Conservation (phyloP, 306 rosid species). For the Arachis stenosperma region DNA sequence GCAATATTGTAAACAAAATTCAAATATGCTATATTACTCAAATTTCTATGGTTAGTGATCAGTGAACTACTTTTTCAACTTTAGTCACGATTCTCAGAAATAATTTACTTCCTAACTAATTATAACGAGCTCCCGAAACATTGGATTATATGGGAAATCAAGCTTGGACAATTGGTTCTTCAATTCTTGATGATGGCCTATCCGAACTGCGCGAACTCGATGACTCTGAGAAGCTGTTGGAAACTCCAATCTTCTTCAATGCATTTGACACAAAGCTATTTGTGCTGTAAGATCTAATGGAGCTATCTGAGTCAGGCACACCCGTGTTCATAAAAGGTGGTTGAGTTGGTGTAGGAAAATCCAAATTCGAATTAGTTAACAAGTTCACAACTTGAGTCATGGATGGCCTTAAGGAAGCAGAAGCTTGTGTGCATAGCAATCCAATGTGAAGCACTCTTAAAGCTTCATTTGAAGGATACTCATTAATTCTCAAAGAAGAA, state of each 20-base stretch:
- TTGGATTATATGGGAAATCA: slow-evolving; percentile 24
- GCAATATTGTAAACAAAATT: slow-evolving; percentile 1
- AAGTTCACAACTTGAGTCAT: slow-evolving; percentile 62
- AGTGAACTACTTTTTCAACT: slow-evolving; percentile 19
- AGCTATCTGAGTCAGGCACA: slow-evolving; percentile 46
- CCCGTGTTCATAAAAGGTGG: slow-evolving; percentile 76
- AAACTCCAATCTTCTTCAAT: slow-evolving; percentile 51
- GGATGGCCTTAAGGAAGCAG: slow-evolving; percentile 69
- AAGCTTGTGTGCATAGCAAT: slow-evolving; percentile 82
- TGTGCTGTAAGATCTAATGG: slow-evolving; percentile 52
- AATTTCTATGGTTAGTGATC: slow-evolving; percentile 20
- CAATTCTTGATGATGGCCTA: slow-evolving; percentile 49
- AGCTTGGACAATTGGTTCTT: slow-evolving; percentile 35
- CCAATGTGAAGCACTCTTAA: slow-evolving; percentile 67
- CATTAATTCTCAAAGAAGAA: slow-evolving; percentile 50
- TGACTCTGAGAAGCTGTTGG: slow-evolving; percentile 51
- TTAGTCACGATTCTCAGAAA: background rate
- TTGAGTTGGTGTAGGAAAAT: slow-evolving; percentile 59
- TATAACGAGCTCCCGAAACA: slow-evolving; percentile 20
- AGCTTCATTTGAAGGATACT: slow-evolving; percentile 55
- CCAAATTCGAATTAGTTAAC: slow-evolving; percentile 52
- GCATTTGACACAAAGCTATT: slow-evolving; percentile 55
- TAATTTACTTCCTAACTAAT: background rate
- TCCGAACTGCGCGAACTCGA: slow-evolving; percentile 46
- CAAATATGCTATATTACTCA: background rate